Base-by-base conservation (phyloP, 164 flowering plant species). In the Sedum album region DNA sequence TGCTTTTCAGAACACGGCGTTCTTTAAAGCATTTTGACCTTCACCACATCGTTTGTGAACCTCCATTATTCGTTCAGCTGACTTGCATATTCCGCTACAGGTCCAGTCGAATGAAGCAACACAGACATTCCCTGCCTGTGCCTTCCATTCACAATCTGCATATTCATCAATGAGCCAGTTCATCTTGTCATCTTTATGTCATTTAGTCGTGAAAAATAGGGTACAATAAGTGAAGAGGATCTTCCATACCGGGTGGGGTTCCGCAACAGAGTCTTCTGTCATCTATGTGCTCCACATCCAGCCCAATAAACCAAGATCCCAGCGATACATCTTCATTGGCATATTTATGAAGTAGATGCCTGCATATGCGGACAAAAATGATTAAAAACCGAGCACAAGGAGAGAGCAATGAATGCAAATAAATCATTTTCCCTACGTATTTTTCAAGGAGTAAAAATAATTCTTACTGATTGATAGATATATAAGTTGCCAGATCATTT, bases 71-170 rank as follows among this genome's bases (percentile, higher is more conserved):
- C 30, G 23, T 20, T 25, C 60, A 55, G 60, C 60, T 55, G 60
- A 55, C 31, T 55, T 55, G 60, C 60, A 55, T 55, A 55, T 55
- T 31, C 60, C 60, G 25, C 60, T 55, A 55, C 60, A 23, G 30
- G 60, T 21, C 60, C 60, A 55, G 60, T 55, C 95, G 70, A 88
- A 88, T 8, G 95, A 88, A 38, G 95, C 95, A 48, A 83, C 86
- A 68, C 95, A 87, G 2, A 79, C 68, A 76, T 86, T 85, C 71
- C 93, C 90, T 21, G 90, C 88, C 68, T 84, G 90, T 11, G 88
- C 90, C 74, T 84, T 87, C 89, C 89, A 85, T 69, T 85, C 89
- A 57, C 93, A 85, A 79, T 87, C 93, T 87, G 81, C 72, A 6
- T 17, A 20, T 14, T 36, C 63, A 31, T 4, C 36, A 64, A 49